Conservation (phyloP, 202 grass and related monocot genomes). For the Schoenoplectus triqueter region DNA sequence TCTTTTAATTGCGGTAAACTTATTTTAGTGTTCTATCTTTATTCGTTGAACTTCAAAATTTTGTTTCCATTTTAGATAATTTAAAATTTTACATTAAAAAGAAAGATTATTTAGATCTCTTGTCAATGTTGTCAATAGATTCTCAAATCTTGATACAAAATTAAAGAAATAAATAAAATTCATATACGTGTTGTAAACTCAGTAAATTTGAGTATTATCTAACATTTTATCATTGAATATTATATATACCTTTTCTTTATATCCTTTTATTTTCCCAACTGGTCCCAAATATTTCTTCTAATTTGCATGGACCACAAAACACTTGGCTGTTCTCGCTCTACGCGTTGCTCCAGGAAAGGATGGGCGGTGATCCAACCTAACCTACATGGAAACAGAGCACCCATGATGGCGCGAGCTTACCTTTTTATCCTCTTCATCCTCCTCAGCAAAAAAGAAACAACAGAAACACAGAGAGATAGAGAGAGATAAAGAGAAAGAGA, state of each 20-base stretch:
- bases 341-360: conserved; percentile 32
- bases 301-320: conserved; percentile 4
- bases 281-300: background rate
- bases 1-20: too few species aligned
- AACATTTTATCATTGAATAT: too few species aligned
- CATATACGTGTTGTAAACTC: too few species aligned
- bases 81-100: background rate
- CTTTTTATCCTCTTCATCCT: conserved; percentile 11
- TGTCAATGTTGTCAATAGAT: too few species aligned
- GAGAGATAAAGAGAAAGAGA: conserved; percentile 10
- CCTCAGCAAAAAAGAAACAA: conserved; percentile 6
- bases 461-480: background rate
- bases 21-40: too few species aligned
- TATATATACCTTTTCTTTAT: too few species aligned
- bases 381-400: background rate
- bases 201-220: too few species aligned
- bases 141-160: too few species aligned
- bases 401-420: background rate
- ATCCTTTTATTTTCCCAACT: background rate
- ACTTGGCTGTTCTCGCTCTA: background rate
- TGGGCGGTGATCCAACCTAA: conserved; percentile 40
- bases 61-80: background rate
- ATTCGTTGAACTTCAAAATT: too few species aligned
- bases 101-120: background rate
- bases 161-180: too few species aligned